These are phyloP conservation scores for Neostapfia colusana DNA, from an alignment of 176 grass and related monocot genomes.

Conservation along the genomic window DNA sequence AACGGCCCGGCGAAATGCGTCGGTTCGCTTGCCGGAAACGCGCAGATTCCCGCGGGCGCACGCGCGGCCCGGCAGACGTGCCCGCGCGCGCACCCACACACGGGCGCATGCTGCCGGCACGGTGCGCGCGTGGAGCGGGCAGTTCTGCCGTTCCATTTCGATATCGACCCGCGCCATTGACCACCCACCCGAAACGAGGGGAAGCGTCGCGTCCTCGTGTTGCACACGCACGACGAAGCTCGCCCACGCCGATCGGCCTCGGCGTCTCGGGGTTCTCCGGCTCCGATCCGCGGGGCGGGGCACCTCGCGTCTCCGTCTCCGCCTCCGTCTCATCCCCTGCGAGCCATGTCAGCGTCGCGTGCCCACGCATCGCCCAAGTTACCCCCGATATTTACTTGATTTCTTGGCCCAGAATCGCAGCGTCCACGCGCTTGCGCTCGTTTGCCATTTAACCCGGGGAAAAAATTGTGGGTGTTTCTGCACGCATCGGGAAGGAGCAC, in stretches of 20 bases:
- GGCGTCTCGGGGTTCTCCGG: not conserved
- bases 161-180: not conserved
- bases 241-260: not conserved
- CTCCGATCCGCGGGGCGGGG: not conserved
- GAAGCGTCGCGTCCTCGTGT: not conserved
- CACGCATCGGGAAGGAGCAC: slow-evolving; percentile 7
- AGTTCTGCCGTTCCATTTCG: not conserved
- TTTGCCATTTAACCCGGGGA: not conserved
- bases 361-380: not conserved
- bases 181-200: not conserved
- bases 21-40: slow-evolving; percentile 27
- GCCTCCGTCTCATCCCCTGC: not conserved
- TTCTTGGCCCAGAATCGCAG: slow-evolving; percentile 20
- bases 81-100: not conserved
- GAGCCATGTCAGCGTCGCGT: not conserved
- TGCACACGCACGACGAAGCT: too few species aligned
- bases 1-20: not conserved
- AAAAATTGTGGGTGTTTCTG: not conserved
- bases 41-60: not conserved
- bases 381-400: slow-evolving; percentile 9
- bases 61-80: slow-evolving; percentile 11
- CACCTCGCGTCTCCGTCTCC: not conserved
- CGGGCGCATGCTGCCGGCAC: too few species aligned
- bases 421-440: not conserved
- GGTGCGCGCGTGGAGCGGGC: not conserved